Percentiles rank a stretch among this genome's conserved stretches.
Evolutionary conservation across 768 basidiomycete genomes (phyloP).

Genomic region (Lentinula guzmanii): DNA sequence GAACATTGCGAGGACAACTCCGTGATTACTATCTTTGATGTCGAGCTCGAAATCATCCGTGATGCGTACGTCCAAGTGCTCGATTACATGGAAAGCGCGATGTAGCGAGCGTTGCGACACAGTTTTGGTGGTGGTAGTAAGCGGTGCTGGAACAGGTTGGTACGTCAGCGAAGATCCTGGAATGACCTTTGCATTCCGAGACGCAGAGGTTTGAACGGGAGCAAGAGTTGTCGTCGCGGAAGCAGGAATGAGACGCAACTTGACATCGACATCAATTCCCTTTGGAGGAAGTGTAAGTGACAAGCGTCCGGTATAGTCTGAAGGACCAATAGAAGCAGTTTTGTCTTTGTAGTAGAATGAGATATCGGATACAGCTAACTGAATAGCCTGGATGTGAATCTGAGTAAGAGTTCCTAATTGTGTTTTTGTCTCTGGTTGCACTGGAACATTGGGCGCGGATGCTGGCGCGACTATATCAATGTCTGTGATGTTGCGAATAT

Average conservation of each 20-base stretch:
- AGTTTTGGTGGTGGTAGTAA: constrained; percentile 14
- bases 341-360: constrained; percentile 76
- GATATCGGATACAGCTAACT: constrained; percentile 55
- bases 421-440: neutral
- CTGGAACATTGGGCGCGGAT: neutral
- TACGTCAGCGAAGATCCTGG: neutral
- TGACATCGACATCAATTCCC: constrained; percentile 65
- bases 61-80: constrained; percentile 47
- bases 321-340: constrained; percentile 41
- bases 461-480: constrained; percentile 26
- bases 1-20: constrained; percentile 55
- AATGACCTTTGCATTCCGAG: neutral
- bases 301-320: constrained; percentile 56
- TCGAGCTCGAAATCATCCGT: constrained; percentile 49
- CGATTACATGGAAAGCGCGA: constrained; percentile 53
- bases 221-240: constrained; percentile 19
- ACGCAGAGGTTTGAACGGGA: neutral
- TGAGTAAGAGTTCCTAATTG: constrained; percentile 59
- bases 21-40: constrained; percentile 59
- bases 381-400: constrained; percentile 58
- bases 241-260: constrained; percentile 56
- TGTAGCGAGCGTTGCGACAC: constrained; percentile 35
- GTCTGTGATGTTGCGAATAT: constrained; percentile 67
- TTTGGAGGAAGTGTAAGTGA: constrained; percentile 57
- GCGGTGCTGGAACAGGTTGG: neutral